These are phyloP conservation scores for Lasiodiplodia gonubiensis DNA, from an alignment of 2,329 filamentous ascomycete genomes.

Conservation along the genomic window DNA sequence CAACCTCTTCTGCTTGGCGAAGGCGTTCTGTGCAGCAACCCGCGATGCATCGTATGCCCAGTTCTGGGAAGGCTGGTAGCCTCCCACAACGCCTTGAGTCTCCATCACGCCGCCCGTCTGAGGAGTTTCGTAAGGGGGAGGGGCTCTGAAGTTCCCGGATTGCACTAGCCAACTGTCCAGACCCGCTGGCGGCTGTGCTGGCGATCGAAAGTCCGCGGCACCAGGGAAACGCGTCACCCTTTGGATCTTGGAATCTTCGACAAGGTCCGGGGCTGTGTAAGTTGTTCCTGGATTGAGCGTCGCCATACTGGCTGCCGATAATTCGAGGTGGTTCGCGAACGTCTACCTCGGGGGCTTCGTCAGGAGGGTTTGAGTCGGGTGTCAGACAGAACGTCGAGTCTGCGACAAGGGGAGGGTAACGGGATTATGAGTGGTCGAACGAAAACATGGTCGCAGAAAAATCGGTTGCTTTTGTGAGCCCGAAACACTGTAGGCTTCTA, in stretches of 20 bases:
- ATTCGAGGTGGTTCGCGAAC: not conserved
- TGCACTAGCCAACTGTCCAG: slow-evolving; percentile 21
- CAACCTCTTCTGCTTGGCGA: slow-evolving; percentile 42
- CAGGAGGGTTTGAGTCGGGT: slow-evolving; percentile 1
- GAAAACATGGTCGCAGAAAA: slow-evolving; percentile 20
- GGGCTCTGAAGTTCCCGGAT: slow-evolving; percentile 9
- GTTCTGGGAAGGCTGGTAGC: slow-evolving; percentile 17
- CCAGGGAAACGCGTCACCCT: slow-evolving; percentile 30
- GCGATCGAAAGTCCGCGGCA: slow-evolving; percentile 29
- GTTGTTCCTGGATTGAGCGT: slow-evolving; percentile 29
- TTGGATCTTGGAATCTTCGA: slow-evolving; percentile 27
- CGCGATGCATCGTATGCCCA: slow-evolving; percentile 39
- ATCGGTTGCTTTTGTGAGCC: slow-evolving; percentile 18
- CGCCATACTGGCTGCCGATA: slow-evolving; percentile 32
- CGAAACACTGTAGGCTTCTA: slow-evolving; percentile 22
- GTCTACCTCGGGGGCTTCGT: slow-evolving; percentile 17
- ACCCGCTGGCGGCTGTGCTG: slow-evolving; percentile 20
- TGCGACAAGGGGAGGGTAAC: slow-evolving; percentile 9
- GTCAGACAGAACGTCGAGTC: slow-evolving; percentile 19
- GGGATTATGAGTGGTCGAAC: slow-evolving; percentile 19
- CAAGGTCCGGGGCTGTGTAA: slow-evolving; percentile 32
- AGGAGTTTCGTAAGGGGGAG: slow-evolving; percentile 22
- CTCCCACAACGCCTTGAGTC: not conserved
- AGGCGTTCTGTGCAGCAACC: slow-evolving; percentile 37
- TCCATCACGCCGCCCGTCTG: not conserved